Conservation (phyloP, 352 stramenopile genomes). For the Hyaloperonospora brassicae region DNA sequence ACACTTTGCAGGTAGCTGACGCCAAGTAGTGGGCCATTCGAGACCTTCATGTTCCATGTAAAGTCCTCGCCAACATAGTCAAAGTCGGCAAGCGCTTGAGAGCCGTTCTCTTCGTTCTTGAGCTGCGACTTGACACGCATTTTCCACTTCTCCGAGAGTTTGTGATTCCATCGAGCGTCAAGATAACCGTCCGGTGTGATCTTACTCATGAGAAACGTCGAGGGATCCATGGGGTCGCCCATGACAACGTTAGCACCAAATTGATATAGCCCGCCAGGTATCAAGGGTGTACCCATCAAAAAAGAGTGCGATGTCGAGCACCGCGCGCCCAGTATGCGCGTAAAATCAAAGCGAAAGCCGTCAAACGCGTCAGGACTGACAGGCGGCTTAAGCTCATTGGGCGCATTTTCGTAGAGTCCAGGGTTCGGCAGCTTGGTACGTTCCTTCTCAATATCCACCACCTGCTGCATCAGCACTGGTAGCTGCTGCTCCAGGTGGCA, state of each 20-base stretch:
- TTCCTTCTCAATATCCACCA: conserved; percentile 75
- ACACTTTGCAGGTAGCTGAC: conserved; percentile 85
- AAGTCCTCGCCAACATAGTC: conserved; percentile 82
- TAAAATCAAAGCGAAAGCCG: conserved; percentile 84
- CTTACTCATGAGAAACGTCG: conserved; percentile 82
- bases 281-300: conserved; percentile 74
- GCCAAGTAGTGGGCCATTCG: conserved; percentile 77
- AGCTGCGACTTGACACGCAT: conserved; percentile 82
- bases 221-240: conserved; percentile 70
- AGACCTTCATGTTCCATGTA: conserved; percentile 86
- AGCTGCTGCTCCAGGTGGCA: conserved; percentile 33
- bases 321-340: conserved; percentile 65
- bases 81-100: conserved; percentile 74
- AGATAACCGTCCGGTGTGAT: conserved; percentile 78
- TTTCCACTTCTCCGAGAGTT: conserved; percentile 64
- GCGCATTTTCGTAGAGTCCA: conserved; percentile 77
- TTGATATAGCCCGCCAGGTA: conserved; percentile 77
- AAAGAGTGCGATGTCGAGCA: conserved; percentile 84
- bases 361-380: conserved; percentile 79
- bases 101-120: conserved; percentile 71
- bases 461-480: conserved; percentile 76
- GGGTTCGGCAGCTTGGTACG: conserved; percentile 64
- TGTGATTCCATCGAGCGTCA: conserved; percentile 80
- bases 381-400: conserved; percentile 74
- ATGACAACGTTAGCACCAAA: conserved; percentile 79